These are phyloP conservation scores for Phalaenopsis hybrid DNA, from an alignment of 116 monocot species.

Conservation along the genomic window DNA sequence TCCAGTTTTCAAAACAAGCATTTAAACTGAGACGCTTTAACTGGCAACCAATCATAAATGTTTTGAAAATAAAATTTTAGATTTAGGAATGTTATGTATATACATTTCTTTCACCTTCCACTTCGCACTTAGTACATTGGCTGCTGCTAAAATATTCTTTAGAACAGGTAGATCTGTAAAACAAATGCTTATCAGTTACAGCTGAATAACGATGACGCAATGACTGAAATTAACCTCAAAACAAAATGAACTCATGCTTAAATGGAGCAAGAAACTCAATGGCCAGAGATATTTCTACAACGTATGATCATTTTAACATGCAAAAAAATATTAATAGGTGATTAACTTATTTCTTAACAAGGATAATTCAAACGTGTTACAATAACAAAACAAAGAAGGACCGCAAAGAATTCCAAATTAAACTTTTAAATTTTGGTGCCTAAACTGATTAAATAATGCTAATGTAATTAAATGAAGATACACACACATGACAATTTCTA, in stretches of 20 bases:
- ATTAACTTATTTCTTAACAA: neutral
- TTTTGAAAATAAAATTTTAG: neutral
- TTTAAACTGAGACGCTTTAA: neutral
- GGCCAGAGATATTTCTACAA: neutral
- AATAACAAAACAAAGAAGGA: neutral
- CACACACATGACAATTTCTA: neutral
- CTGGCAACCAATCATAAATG: neutral
- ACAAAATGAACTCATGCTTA: neutral
- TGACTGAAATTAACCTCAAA: neutral
- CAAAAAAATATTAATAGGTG: neutral
- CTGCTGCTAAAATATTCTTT: conserved; percentile 47
- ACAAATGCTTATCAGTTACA: neutral
- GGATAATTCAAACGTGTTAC: neutral
- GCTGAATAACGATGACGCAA: neutral
- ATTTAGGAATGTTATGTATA: conserved; percentile 2
- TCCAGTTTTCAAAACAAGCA: neutral
- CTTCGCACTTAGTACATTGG: conserved; percentile 45
- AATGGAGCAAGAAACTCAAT: neutral
- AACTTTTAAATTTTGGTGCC: neutral
- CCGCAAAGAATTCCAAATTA: neutral
- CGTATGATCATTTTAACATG: neutral
- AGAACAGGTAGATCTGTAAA: conserved; percentile 62
- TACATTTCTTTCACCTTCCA: conserved; percentile 70
- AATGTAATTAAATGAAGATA: neutral
- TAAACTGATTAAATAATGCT: neutral